A percentile compares a stretch with the other conserved stretches of the same genome.
Evolutionary conservation across 2,329 filamentous ascomycete genomes (phyloP).

Genomic region (Aspergillus jensenii): DNA sequence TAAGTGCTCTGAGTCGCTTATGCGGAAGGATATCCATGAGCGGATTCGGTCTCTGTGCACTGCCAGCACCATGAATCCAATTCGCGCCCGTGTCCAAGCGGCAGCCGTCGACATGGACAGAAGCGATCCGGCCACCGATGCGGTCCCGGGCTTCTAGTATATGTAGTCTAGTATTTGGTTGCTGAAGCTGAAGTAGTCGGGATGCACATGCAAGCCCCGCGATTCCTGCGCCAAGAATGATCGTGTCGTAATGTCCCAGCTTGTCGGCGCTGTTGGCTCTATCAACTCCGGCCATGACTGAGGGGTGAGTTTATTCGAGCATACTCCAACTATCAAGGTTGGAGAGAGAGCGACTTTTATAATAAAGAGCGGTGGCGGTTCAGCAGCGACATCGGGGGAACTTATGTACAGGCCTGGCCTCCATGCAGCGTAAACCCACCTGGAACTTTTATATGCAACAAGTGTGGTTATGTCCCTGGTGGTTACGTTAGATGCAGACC

Average conservation of each 20-base stretch:
- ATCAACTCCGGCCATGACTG: neutral
- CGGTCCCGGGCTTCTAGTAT: constrained; percentile 20
- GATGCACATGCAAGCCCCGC: neutral
- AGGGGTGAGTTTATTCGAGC: no score
- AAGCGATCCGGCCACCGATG: constrained; percentile 16
- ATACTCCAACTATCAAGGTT: neutral
- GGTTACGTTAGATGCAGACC: no score
- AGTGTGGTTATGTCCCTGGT: no score
- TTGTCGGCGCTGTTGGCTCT: neutral
- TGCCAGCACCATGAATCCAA: neutral
- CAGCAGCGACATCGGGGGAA: neutral
- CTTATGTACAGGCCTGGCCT: neutral
- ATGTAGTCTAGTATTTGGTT: neutral
- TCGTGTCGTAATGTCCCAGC: neutral
- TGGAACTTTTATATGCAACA: no score
- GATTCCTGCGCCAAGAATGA: neutral
- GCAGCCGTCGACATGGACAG: neutral
- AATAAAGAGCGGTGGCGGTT: neutral
- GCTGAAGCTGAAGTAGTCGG: neutral
- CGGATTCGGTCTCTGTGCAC: neutral
- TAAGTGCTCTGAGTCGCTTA: neutral
- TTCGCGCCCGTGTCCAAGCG: neutral
- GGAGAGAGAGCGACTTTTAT: neutral
- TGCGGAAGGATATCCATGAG: neutral
- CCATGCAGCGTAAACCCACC: neutral